These are phyloP conservation scores for Trypanosoma caninum DNA, from an alignment of 208 protist species.

Conservation along the genomic window DNA sequence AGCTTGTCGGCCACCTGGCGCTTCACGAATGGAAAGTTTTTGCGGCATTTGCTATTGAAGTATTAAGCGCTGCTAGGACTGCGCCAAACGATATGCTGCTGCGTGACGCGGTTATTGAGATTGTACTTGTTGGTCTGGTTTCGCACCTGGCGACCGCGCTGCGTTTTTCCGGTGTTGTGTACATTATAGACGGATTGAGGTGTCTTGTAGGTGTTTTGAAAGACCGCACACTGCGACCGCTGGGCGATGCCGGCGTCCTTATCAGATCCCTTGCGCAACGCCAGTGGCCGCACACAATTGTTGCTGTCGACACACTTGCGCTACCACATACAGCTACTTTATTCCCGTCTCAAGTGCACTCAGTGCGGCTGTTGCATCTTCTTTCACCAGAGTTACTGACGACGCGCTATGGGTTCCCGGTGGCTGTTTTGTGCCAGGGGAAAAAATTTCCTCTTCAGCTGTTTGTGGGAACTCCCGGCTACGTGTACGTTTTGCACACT, in stretches of 20 bases:
- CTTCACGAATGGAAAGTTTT: conserved; percentile 45
- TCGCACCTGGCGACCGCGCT: conserved; percentile 48
- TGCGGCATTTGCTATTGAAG: conserved; percentile 29
- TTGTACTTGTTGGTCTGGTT: conserved; percentile 48
- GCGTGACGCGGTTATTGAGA: conserved; percentile 48
- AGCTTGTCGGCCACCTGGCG: conserved; percentile 36
- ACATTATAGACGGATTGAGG: conserved; percentile 45
- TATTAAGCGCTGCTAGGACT: conserved; percentile 37
- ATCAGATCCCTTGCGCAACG: conserved; percentile 10
- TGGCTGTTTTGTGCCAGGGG: conserved; percentile 21
- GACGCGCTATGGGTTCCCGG: conserved; percentile 19
- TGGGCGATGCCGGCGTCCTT: conserved; percentile 47
- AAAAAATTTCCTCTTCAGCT: conserved; percentile 35
- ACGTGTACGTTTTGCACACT: conserved; percentile 35
- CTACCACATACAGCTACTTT: conserved; percentile 1
- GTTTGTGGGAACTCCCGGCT: conserved; percentile 69
- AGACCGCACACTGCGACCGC: conserved; percentile 28
- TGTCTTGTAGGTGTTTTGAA: conserved; percentile 19
- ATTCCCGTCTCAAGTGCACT: conserved; percentile 1
- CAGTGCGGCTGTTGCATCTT: conserved; percentile 10
- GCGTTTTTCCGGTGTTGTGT: conserved; percentile 55
- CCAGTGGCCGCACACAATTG: conserved; percentile 21
- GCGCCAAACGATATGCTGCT: conserved; percentile 26
- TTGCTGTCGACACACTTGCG: conserved; percentile 21
- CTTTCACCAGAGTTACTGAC: conserved; percentile 14